These are phyloP conservation scores for Hyaloscypha finlandica DNA, from an alignment of 495 filamentous ascomycete species.

Conservation along the genomic window DNA sequence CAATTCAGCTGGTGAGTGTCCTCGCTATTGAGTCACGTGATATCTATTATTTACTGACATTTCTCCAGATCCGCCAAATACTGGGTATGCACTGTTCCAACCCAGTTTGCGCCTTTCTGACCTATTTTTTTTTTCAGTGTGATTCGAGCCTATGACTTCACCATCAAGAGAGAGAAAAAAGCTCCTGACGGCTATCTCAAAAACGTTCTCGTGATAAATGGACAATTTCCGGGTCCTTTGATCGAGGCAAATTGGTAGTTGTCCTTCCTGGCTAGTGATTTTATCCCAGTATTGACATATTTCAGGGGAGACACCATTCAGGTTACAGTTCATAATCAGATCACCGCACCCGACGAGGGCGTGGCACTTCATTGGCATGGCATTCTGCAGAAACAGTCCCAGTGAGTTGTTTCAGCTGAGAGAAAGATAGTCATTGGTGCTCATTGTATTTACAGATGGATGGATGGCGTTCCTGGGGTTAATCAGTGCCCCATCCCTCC, in stretches of 20 bases:
- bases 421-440: neutral
- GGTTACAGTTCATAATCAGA: conserved; percentile 56
- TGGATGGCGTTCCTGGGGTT: conserved; percentile 45
- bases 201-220: conserved; percentile 47
- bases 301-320: conserved; percentile 42
- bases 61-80: conserved; percentile 38
- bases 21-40: neutral
- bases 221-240: conserved; percentile 45
- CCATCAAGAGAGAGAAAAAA: conserved; percentile 41
- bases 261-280: neutral
- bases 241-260: conserved; percentile 37
- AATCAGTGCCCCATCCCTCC: conserved; percentile 50
- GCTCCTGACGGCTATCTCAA: conserved; percentile 52
- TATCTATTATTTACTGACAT: neutral
- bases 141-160: conserved; percentile 45
- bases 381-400: conserved; percentile 36
- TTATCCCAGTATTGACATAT: neutral
- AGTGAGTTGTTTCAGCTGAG: neutral
- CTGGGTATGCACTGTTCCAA: conserved; percentile 22
- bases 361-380: conserved; percentile 55
- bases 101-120: neutral
- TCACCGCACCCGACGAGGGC: conserved; percentile 40
- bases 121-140: conserved; percentile 31
- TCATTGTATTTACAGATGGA: conserved; percentile 14
- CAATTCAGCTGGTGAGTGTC: neutral